Evolutionary conservation across 2,329 filamentous ascomycete genomes (phyloP), one percentile per base, ranked within the genome.

Genomic region (Arthrobotrys entomopaga): DNA sequence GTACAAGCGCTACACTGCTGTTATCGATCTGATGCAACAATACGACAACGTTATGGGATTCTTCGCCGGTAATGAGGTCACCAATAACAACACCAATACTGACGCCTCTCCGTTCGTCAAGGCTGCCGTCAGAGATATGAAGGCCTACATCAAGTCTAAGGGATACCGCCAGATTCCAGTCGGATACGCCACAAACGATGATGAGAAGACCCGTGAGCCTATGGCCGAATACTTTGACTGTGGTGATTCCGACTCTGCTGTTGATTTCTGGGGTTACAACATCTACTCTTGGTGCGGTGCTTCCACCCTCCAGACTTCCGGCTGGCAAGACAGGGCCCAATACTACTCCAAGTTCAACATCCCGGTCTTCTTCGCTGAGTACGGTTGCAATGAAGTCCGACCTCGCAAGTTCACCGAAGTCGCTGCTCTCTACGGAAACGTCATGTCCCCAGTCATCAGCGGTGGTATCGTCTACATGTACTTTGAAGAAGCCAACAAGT

Each of bases 241-340:
- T 81, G 91, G 93, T 74, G 82, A 87, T 75, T 81, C 85, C 38
- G 83, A 85, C 7, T 83, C 83, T 80, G 82, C 90, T 75, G 97
- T 98, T 77, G 95, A 99, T 83, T 98, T 96, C 86, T 99, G 93
- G 91, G 95, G 95, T 72, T 98, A 98, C 90, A 99, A 99, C 86
- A 97, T 98, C 84, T 99, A 99, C 87, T 96, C 93, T 61, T 99
- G 95, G 95, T 99, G 95, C 82, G 95, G 94, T 78, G 82, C 93
- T 78, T 96, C 91, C 80, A 88, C 85, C 79, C 95, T 90, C 84
- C 80, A 85, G 40, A 81, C 85, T 72, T 97, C 95, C 2, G 92
- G 92, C 64, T 99, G 93, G 83, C 85, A 90, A 77, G 86, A 88
- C 66, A 91, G 94, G 81, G 93, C 93, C 78, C 82, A 91, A 77